Conservation (phyloP, 805 yeast species). For the Candida lessepsii region DNA sequence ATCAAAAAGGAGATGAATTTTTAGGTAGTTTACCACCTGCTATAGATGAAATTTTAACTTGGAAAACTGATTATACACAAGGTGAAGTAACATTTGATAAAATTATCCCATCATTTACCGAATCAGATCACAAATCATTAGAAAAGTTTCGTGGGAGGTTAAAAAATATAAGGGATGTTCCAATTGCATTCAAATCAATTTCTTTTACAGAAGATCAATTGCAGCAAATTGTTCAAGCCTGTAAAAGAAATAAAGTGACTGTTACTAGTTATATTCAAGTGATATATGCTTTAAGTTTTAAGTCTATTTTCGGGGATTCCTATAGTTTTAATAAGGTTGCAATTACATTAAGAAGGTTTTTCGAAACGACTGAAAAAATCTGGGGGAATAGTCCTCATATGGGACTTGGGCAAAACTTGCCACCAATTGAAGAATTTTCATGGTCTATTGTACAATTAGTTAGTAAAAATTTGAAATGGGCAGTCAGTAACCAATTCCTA, state of each 20-base stretch:
- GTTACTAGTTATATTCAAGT: slow-evolving; percentile 32
- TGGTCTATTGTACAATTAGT: slow-evolving; percentile 32
- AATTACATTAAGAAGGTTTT: slow-evolving; percentile 28
- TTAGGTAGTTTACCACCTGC: slow-evolving; percentile 31
- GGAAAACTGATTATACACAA: slow-evolving; percentile 24
- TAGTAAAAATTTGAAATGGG: slow-evolving; percentile 18
- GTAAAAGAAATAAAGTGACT: slow-evolving; percentile 30
- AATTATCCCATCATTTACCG: slow-evolving; percentile 7
- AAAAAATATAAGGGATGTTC: slow-evolving; percentile 5
- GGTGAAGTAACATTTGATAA: slow-evolving; percentile 13
- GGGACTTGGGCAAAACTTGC: slow-evolving; percentile 30
- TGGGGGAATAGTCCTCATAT: slow-evolving; percentile 35
- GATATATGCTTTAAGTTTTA: slow-evolving; percentile 25
- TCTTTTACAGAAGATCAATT: slow-evolving; percentile 26
- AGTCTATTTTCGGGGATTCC: slow-evolving; percentile 26
- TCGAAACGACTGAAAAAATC: slow-evolving; percentile 19
- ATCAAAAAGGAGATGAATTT: slow-evolving; percentile 17
- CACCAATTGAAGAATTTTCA: slow-evolving; percentile 29
- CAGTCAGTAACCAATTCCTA: slow-evolving; percentile 22
- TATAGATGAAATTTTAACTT: slow-evolving; percentile 29
- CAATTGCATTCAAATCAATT: slow-evolving; percentile 17
- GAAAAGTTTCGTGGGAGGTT: slow-evolving; percentile 14
- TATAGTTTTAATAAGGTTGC: slow-evolving; percentile 30
- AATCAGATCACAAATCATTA: not conserved
- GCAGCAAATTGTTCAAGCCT: slow-evolving; percentile 21